These are phyloP conservation scores for Elongisporangium prolatum DNA, from an alignment of 352 stramenopile genomes.

Conservation along the genomic window DNA sequence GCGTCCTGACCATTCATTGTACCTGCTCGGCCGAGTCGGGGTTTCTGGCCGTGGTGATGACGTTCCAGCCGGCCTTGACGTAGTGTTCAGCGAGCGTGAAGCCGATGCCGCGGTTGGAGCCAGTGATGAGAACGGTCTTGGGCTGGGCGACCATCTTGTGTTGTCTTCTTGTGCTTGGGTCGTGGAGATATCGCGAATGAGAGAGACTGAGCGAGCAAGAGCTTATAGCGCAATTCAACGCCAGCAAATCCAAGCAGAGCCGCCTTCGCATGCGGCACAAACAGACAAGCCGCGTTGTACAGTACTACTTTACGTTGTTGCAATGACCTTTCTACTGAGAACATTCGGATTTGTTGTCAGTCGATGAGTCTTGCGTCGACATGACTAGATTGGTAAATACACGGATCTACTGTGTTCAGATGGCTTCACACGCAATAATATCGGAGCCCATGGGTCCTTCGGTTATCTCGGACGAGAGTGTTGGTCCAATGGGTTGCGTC, in stretches of 20 bases:
- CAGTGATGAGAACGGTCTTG: constrained; percentile 45
- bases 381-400: neutral
- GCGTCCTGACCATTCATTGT: neutral
- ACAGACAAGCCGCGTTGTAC: neutral
- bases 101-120: constrained; percentile 36
- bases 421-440: neutral
- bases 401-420: neutral
- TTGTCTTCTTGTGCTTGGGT: neutral
- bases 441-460: too few species aligned
- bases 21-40: constrained; percentile 10
- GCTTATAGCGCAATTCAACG: neutral
- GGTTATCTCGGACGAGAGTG: neutral
- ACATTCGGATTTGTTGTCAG: neutral
- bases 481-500: neutral
- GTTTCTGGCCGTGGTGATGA: constrained; percentile 29
- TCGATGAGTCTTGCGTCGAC: neutral
- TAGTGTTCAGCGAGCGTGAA: constrained; percentile 35
- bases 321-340: neutral
- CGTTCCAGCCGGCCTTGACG: constrained; percentile 30
- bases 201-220: neutral
- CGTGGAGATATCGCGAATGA: neutral
- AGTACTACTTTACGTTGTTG: neutral
- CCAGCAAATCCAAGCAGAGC: neutral
- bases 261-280: neutral
- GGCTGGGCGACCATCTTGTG: neutral